These are phyloP conservation scores for Glaciozyma martinii DNA, from an alignment of 768 basidiomycete genomes.

Conservation along the genomic window DNA sequence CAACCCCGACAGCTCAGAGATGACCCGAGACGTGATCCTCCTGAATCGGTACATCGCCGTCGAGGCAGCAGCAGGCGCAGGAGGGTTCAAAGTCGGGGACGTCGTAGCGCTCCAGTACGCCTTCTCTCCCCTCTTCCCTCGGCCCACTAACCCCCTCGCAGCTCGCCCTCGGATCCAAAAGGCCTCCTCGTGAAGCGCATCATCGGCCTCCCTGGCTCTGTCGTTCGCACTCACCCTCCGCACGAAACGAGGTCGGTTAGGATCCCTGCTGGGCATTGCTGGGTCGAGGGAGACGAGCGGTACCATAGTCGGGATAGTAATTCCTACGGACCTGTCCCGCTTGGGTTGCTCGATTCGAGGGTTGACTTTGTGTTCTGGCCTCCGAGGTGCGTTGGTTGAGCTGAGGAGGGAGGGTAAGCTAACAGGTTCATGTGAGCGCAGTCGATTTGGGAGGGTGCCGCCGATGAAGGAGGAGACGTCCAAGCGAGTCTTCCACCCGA, in stretches of 20 bases:
- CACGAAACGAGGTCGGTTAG: slow-evolving; percentile 7
- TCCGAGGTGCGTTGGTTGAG: slow-evolving; percentile 6
- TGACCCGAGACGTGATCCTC: slow-evolving; percentile 33
- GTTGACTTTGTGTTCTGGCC: slow-evolving; percentile 29
- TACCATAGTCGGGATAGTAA: slow-evolving; percentile 33
- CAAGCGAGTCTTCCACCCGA: neutral
- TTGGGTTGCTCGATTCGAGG: slow-evolving; percentile 19
- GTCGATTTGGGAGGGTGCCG: neutral
- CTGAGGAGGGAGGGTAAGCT: neutral
- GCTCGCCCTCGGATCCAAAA: slow-evolving; percentile 25
- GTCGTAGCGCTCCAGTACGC: slow-evolving; percentile 26
- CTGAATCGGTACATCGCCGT: slow-evolving; percentile 28
- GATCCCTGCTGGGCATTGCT: slow-evolving; percentile 22
- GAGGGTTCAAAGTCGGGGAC: slow-evolving; percentile 28
- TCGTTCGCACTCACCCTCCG: slow-evolving; percentile 22
- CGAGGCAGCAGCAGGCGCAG: neutral
- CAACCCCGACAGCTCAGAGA: slow-evolving; percentile 33
- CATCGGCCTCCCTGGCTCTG: slow-evolving; percentile 31
- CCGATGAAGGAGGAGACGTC: neutral
- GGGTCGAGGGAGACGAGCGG: slow-evolving; percentile 35
- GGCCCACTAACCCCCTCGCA: neutral
- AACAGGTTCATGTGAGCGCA: neutral
- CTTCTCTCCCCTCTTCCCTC: neutral
- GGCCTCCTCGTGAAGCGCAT: slow-evolving; percentile 33
- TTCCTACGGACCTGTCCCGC: slow-evolving; percentile 30